A percentile compares a stretch with the other conserved stretches of the same genome.
Conservation (phyloP, 139 green algal genomes). For the Yamagishiella unicocca region DNA sequence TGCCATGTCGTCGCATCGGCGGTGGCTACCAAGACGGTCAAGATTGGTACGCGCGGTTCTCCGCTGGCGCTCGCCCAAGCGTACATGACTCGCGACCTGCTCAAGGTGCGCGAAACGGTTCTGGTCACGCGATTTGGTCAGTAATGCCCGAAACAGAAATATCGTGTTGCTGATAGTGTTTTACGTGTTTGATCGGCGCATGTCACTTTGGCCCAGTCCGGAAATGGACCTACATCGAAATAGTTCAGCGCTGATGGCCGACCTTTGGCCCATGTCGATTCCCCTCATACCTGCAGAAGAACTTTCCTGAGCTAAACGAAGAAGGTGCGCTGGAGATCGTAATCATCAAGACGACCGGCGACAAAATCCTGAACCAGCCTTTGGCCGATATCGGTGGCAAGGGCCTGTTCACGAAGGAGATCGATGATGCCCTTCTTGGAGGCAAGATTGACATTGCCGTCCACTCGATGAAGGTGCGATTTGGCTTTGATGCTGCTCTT, state of each 20-base stretch:
- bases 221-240: too few relatives aligned
- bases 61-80: slow-evolving; percentile 98
- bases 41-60: slow-evolving; percentile 88
- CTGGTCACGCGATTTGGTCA: too few relatives aligned
- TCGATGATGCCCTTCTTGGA: slow-evolving; percentile 97
- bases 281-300: slow-evolving; percentile 58
- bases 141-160: too few relatives aligned
- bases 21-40: slow-evolving; percentile 76
- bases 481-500: too few relatives aligned
- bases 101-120: slow-evolving; percentile 81
- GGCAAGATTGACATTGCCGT: slow-evolving; percentile 98
- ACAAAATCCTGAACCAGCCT: slow-evolving; percentile 98
- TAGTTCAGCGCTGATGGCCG: too few relatives aligned
- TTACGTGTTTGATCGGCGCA: too few relatives aligned
- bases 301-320: slow-evolving; percentile 90
- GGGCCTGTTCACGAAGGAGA: slow-evolving; percentile 99
- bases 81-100: slow-evolving; percentile 96
- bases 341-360: slow-evolving; percentile 99
- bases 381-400: slow-evolving; percentile 99
- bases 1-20: slow-evolving; percentile 51
- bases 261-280: neutral
- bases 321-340: slow-evolving; percentile 97
- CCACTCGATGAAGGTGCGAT: slow-evolving; percentile 99
- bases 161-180: too few relatives aligned
- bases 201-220: too few relatives aligned